Evolutionary conservation across 2,329 filamentous ascomycete genomes (phyloP).

Genomic region (Ophiostoma sp.): DNA sequence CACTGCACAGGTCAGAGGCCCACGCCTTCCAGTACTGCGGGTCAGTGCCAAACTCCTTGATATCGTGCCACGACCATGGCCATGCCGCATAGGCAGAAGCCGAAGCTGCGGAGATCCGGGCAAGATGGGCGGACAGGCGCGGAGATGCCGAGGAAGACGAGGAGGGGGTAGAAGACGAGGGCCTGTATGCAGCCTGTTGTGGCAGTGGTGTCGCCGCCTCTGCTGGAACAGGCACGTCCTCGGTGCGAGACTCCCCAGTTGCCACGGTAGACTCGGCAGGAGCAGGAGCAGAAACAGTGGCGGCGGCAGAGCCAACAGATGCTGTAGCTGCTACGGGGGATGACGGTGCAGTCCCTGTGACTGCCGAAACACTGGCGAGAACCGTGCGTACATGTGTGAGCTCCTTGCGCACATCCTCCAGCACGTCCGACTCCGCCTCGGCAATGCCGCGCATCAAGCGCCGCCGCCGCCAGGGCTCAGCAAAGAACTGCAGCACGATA

Average conservation of each 20-base stretch:
- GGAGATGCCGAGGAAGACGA: neutral
- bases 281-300: neutral
- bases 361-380: conserved; percentile 27
- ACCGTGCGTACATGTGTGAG: conserved; percentile 35
- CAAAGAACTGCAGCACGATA: conserved; percentile 75
- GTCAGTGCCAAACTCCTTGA: conserved; percentile 34
- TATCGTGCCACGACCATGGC: conserved; percentile 39
- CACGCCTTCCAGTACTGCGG: conserved; percentile 45
- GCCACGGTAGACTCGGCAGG: neutral
- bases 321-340: neutral
- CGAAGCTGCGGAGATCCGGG: neutral
- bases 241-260: neutral
- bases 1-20: conserved; percentile 58
- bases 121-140: neutral
- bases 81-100: conserved; percentile 13
- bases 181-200: neutral
- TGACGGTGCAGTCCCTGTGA: neutral
- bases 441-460: conserved; percentile 78
- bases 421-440: conserved; percentile 61
- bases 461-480: conserved; percentile 85
- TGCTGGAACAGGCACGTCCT: neutral
- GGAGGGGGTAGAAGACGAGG: neutral
- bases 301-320: neutral
- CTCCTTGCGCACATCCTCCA: conserved; percentile 46
- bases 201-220: neutral